Percentiles rank a stretch among this genome's conserved stretches.
phyloP scores from a whole-genome alignment of 768 basidiomycete genomes.

The Chalciporus piperatus region DNA sequence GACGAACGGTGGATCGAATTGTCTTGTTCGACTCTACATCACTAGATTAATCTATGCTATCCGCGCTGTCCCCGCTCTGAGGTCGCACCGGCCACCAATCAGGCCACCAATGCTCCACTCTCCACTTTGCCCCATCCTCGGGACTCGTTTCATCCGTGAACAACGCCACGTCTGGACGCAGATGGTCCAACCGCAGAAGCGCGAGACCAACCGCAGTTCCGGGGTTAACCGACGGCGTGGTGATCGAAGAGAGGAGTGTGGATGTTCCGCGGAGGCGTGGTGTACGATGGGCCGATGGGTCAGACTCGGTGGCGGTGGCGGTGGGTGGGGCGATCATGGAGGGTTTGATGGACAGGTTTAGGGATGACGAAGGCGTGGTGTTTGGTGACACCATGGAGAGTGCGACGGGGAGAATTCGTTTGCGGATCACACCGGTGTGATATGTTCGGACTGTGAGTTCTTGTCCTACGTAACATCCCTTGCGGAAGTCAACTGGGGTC shows the following conservation, averaged over 20 bases:
- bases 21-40: not conserved
- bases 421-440: conserved; percentile 88
- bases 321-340: conserved; percentile 1
- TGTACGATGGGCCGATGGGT: conserved; percentile 31
- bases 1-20: not conserved
- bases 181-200: conserved; percentile 74
- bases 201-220: conserved; percentile 65
- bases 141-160: conserved; percentile 6
- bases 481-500: conserved; percentile 83
- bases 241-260: conserved; percentile 61
- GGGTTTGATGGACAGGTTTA: conserved; percentile 28
- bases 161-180: conserved; percentile 26
- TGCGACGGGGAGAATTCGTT: conserved; percentile 82
- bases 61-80: conserved; percentile 12
- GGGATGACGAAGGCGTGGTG: conserved; percentile 4
- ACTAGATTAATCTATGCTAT: conserved; percentile 18
- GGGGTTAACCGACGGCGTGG: conserved; percentile 23
- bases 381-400: conserved; percentile 36
- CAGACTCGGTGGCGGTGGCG: conserved; percentile 8
- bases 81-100: conserved; percentile 53
- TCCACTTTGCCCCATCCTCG: conserved; percentile 29
- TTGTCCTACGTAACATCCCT: conserved; percentile 98
- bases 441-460: conserved; percentile 96
- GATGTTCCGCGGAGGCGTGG: conserved; percentile 72
- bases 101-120: conserved; percentile 67